These are phyloP conservation scores for Mortierella antarctica DNA, from an alignment of 192 early-diverging fungal species.

Conservation along the genomic window DNA sequence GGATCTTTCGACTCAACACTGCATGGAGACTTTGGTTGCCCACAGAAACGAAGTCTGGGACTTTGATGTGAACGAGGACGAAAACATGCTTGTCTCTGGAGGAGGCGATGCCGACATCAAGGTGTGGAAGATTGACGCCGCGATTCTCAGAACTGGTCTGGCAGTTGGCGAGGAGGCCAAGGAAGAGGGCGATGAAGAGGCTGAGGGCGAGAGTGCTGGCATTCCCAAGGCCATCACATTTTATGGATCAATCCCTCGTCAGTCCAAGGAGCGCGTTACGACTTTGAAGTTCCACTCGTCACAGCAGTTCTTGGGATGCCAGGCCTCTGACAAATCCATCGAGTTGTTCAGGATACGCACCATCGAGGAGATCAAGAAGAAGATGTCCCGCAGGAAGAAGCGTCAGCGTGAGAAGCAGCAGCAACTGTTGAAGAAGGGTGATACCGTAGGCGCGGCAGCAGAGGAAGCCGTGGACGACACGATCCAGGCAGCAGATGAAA, in stretches of 20 bases:
- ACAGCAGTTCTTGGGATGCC: conserved; percentile 80
- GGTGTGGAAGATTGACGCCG: conserved; percentile 87
- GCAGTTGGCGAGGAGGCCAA: conserved; percentile 55
- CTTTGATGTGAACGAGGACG: conserved; percentile 75
- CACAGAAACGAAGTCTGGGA: conserved; percentile 97
- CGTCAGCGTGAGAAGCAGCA: conserved; percentile 78
- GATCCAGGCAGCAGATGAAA: conserved; percentile 80
- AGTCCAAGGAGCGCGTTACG: conserved; percentile 83
- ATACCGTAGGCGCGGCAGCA: conserved; percentile 52
- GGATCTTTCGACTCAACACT: conserved; percentile 94
- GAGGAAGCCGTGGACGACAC: conserved; percentile 58
- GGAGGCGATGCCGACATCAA: conserved; percentile 86
- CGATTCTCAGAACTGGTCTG: conserved; percentile 66
- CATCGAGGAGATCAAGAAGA: conserved; percentile 86
- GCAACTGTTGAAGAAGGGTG: conserved; percentile 61
- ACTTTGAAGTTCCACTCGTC: conserved; percentile 85
- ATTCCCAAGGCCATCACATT: conserved; percentile 76
- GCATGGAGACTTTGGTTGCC: conserved; percentile 92
- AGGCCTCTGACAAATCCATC: conserved; percentile 81
- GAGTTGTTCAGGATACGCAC: conserved; percentile 87
- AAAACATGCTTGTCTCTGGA: conserved; percentile 82
- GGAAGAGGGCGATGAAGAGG: conserved; percentile 56
- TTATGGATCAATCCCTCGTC: conserved; percentile 82
- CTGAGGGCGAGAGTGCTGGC: conserved; percentile 19
- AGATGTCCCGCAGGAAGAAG: conserved; percentile 81